These are phyloP conservation scores for Tarenaya hassleriana DNA, from an alignment of 345 rosid genomes.

Conservation along the genomic window DNA sequence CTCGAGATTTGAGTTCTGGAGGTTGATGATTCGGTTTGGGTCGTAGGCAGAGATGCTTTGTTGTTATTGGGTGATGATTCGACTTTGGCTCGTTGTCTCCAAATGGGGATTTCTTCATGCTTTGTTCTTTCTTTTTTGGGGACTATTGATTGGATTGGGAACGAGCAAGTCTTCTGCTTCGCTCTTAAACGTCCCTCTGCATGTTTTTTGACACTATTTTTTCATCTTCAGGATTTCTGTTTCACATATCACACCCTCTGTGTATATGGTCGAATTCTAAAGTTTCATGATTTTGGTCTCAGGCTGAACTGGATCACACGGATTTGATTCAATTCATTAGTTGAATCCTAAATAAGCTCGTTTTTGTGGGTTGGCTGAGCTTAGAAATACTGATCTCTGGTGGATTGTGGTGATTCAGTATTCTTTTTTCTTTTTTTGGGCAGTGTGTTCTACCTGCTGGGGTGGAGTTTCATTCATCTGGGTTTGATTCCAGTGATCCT, in stretches of 20 bases:
- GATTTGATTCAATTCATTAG: not conserved
- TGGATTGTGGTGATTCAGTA: not conserved
- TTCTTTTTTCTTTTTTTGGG: slow-evolving; percentile 8
- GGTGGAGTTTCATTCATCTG: slow-evolving; percentile 61
- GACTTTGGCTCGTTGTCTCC: slow-evolving; percentile 2
- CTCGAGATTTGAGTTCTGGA: not conserved
- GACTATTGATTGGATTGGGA: not conserved
- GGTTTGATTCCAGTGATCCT: slow-evolving; percentile 56
- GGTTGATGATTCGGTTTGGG: slow-evolving; percentile 10
- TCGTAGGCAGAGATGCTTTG: not conserved
- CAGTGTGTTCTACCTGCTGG: slow-evolving; percentile 98
- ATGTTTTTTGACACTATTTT: not conserved
- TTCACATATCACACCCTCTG: too few relatives aligned
- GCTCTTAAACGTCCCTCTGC: not conserved
- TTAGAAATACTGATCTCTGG: slow-evolving; percentile 10
- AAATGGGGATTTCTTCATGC: too few relatives aligned
- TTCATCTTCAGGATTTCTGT: too few relatives aligned
- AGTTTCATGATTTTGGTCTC: not conserved
- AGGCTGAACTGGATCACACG: slow-evolving; percentile 3
- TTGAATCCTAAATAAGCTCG: not conserved
- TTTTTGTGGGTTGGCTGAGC: not conserved
- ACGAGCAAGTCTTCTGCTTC: slow-evolving; percentile 6
- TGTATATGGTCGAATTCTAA: too few relatives aligned
- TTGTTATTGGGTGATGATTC: not conserved
- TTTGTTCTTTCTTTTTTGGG: not conserved